A percentile compares a stretch with the other conserved stretches of the same genome.
Evolutionary conservation across 805 yeast genomes (phyloP).

Genomic region (Starmera dryadoides): DNA sequence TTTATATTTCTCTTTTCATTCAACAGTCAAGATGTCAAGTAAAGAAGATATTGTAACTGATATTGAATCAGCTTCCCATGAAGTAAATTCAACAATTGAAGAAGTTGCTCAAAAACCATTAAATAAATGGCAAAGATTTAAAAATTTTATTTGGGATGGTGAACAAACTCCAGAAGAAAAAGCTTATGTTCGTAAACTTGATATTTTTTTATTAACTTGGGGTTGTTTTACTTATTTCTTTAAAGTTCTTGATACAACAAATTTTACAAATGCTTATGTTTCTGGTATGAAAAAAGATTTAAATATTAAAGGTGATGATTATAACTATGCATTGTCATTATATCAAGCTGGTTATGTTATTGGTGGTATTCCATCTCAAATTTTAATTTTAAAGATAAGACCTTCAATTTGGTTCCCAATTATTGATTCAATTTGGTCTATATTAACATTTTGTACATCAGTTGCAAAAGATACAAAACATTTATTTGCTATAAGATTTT

Average conservation of each 20-base stretch:
- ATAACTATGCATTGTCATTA: constrained; percentile 19
- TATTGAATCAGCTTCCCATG: background rate
- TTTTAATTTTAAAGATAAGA: background rate
- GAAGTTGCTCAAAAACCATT: background rate
- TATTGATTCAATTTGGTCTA: constrained; percentile 54
- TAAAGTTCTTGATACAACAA: background rate
- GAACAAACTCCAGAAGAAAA: background rate
- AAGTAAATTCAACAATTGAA: background rate
- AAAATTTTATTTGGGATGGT: background rate
- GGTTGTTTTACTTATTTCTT: constrained; percentile 1
- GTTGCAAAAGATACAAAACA: constrained; percentile 36
- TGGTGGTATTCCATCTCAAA: background rate
- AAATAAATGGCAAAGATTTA: background rate
- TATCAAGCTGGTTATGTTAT: constrained; percentile 1
- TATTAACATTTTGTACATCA: constrained; percentile 46
- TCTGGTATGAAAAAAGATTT: constrained; percentile 50
- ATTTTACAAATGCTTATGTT: constrained; percentile 44
- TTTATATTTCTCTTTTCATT: too few relatives aligned
- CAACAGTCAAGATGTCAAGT: background rate
- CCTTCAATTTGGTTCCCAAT: constrained; percentile 24
- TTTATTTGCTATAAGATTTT: constrained; percentile 50
- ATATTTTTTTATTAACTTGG: background rate
- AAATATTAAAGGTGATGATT: constrained; percentile 50
- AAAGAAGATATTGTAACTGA: background rate
- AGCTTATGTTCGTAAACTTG: background rate